A percentile compares a stretch with the other conserved stretches of the same genome.
These are phyloP conservation scores for Ramalina intermedia DNA, from an alignment of 495 filamentous ascomycete species.

Conservation along the genomic window DNA sequence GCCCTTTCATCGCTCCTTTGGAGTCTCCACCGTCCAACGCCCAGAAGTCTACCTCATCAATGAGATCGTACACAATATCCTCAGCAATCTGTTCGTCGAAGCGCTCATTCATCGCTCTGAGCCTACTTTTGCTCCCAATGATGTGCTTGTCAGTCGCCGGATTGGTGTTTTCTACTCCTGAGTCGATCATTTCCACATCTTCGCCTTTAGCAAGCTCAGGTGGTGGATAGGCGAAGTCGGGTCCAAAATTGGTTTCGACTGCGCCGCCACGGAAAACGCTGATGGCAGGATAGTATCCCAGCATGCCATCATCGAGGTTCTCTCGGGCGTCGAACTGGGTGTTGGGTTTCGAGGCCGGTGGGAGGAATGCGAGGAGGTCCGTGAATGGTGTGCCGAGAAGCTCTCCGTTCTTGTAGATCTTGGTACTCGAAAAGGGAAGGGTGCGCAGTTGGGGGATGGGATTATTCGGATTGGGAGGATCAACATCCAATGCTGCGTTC, in stretches of 20 bases:
- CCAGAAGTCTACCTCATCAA: conserved; percentile 39
- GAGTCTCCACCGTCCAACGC: conserved; percentile 7
- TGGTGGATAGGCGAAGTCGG: conserved; percentile 78
- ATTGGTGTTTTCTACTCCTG: conserved; percentile 2
- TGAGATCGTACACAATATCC: conserved; percentile 78
- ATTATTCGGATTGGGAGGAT: conserved; percentile 54
- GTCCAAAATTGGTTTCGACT: conserved; percentile 82
- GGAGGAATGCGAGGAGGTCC: conserved; percentile 80
- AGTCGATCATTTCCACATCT: conserved; percentile 38
- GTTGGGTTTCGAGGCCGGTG: conserved; percentile 66
- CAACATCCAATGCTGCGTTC: conserved; percentile 24
- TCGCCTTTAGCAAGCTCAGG: conserved; percentile 28
- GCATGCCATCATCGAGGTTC: conserved; percentile 76
- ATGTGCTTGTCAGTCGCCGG: conserved; percentile 5
- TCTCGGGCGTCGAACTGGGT: conserved; percentile 61
- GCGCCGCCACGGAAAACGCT: conserved; percentile 85
- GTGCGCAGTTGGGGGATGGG: conserved; percentile 60
- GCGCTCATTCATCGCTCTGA: conserved; percentile 56
- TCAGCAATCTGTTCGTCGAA: conserved; percentile 93
- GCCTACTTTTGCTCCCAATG: conserved; percentile 11
- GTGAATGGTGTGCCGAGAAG: conserved; percentile 79
- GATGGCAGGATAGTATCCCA: conserved; percentile 90
- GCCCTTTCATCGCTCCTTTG: conserved; percentile 7
- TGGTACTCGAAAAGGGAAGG: conserved; percentile 72
- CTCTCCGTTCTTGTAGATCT: conserved; percentile 81